Evolutionary conservation across 2,329 filamentous ascomycete genomes (phyloP), one percentile per base, ranked within the genome.

Genomic region (Cytospora piceae): DNA sequence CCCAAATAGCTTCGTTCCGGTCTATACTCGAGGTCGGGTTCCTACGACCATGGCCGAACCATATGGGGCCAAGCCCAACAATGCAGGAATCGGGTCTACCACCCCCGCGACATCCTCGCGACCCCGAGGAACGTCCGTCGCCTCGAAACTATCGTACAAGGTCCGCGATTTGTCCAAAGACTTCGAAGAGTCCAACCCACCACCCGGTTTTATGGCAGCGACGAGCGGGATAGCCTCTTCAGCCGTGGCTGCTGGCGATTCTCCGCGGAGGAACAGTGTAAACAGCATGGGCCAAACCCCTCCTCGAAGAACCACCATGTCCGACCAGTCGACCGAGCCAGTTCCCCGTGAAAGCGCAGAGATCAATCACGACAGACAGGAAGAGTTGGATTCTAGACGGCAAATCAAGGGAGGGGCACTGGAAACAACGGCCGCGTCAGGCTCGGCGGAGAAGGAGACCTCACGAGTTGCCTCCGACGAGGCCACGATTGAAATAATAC

Each of bases 171-270:
- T 73, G 8, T 71, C 71, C 20, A 70, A 69, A 37, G 70, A 68
- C 6, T 84, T 85, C 66, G 76, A 78, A 63, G 77, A 81, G 56
- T 84, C 82, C 6, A 78, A 77, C 15, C 75, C 80, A 14, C 83
- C 81, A 2, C 76, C 75, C 57, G 81, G 82, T 14, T 82, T 85
- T 70, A 78, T 80, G 67, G 78, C 81, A 17, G 81, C 81, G 20
- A 81, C 81, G 0, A 78, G 81, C 49, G 75, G 78, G 39, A 77
- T 83, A 61, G 79, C 79, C 15, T 80, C 81, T 5, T 77, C 79
- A 9, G 73, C 80, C 9, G 56, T 74, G 52, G 70, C 70, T 31
- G 68, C 69, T 49, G 67, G 65, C 14, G 65, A 66, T 9, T 20
- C 22, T 2, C 59, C 63, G 32, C 57, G 63, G 63, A 68, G 66